Base-by-base conservation (phyloP, 2,329 filamentous ascomycete genomes). In the Diaporthe destruens region DNA sequence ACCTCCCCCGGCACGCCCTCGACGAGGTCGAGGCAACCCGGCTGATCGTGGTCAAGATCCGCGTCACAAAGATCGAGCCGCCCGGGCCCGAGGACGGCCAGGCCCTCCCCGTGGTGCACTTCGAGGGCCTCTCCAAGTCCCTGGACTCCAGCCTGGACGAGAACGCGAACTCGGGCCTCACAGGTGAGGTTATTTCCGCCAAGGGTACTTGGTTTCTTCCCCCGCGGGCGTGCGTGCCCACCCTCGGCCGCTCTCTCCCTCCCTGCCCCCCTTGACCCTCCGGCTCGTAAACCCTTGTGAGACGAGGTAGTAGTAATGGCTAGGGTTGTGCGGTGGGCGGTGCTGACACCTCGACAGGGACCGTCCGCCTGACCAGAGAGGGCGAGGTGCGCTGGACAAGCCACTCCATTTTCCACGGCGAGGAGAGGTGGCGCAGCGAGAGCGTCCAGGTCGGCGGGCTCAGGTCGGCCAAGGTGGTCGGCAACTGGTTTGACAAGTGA, bases 401-500 rank as follows among this genome's bases (percentile, higher is more conserved):
- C 0, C 89, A 89, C 69, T 92, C 90, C 1, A 85, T 94, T 16
- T 85, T 86, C 75, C 82, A 87, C 76, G 90, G 91, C 61, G 86
- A 93, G 75, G 90, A 93, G 77, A 85, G 92, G 29, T 95, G 93
- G 93, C 87, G 89, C n/a, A 93, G 90, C 77, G 93, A 96, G 82
- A 89, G 92, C 11, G 85, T 95, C 7, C 93, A 96, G 80, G 81
- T 95, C 6, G 93, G 93, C 14, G 93, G 93, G 0, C 77, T 90
- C 1, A 82, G 84, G 63, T 91, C 91, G 7, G 89, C 87, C 8
- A 86, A 93, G 1, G 89, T 94, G 0, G 78, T 94, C 2, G 93
- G 93, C 0, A 91, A 90, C 67, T 96, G 93, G 93, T 95, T 94
- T 77, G 92, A 94, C 77, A 91, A 90, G 89, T 91, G 82, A 20